Conservation (phyloP, 2,329 filamentous ascomycete species). For the Acephala macrosclerotiorum region DNA sequence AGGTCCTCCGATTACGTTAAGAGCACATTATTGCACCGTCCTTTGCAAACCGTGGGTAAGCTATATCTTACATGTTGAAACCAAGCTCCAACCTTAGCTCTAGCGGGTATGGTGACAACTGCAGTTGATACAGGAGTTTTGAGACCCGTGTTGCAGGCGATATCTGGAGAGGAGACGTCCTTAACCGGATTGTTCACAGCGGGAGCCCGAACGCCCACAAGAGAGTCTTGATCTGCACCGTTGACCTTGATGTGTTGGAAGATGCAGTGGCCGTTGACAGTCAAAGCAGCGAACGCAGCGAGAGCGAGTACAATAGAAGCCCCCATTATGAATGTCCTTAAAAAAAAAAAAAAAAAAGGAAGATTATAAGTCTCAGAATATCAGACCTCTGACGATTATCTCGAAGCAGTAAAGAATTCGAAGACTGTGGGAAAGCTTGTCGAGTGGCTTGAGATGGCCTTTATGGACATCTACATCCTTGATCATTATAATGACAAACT, state of each 20-base stretch:
- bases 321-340: slow-evolving; percentile 10
- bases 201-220: slow-evolving; percentile 57
- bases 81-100: slow-evolving; percentile 55
- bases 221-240: slow-evolving; percentile 56
- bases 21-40: too few relatives aligned
- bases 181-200: slow-evolving; percentile 58
- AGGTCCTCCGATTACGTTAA: slow-evolving; percentile 58
- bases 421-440: slow-evolving; percentile 8
- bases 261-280: slow-evolving; percentile 49
- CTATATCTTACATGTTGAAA: too few relatives aligned
- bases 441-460: slow-evolving; percentile 14
- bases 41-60: too few relatives aligned
- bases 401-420: neutral
- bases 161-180: slow-evolving; percentile 53
- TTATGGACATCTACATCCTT: slow-evolving; percentile 17
- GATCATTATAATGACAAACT: slow-evolving; percentile 2
- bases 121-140: slow-evolving; percentile 46
- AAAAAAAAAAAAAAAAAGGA: neutral
- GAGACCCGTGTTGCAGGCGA: slow-evolving; percentile 56
- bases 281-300: slow-evolving; percentile 18
- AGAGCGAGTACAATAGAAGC: slow-evolving; percentile 20
- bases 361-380: neutral
- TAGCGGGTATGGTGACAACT: slow-evolving; percentile 55
- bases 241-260: slow-evolving; percentile 57
- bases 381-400: neutral